Conservation (phyloP, 2,329 filamentous ascomycete species). For the Zymoseptoria crescenta region DNA sequence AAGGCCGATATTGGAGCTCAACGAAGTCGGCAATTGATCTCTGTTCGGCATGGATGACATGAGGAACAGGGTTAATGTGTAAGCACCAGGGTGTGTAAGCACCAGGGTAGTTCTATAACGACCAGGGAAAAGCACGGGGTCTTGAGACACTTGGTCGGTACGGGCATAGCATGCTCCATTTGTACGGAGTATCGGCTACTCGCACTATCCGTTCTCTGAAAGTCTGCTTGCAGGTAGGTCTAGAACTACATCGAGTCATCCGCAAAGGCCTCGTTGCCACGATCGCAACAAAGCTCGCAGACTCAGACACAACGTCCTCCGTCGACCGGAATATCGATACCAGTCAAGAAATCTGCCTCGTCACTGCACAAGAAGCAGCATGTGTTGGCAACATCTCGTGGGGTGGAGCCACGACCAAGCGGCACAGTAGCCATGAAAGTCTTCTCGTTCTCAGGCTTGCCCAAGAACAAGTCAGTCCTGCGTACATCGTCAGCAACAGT, state of each 20-base stretch:
- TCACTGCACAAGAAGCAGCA: constrained; percentile 63
- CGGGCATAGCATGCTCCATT: no score
- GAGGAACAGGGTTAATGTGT: not conserved
- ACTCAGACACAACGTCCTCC: constrained; percentile 42
- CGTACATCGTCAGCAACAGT: not conserved
- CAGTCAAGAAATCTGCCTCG: constrained; percentile 64
- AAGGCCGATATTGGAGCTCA: not conserved
- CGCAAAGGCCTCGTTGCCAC: no score
- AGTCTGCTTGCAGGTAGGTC: no score
- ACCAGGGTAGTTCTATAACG: no score
- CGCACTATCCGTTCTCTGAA: no score
- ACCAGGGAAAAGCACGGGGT: no score
- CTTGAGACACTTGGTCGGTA: no score
- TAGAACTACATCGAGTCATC: no score
- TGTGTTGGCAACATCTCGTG: constrained; percentile 62
- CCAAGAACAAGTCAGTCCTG: constrained; percentile 40
- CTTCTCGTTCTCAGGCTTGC: constrained; percentile 54
- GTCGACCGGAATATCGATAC: constrained; percentile 61
- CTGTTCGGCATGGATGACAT: not conserved
- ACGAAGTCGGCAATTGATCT: not conserved
- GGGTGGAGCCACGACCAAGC: constrained; percentile 48
- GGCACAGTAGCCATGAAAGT: constrained; percentile 49
- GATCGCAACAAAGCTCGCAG: not conserved
- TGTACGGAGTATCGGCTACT: no score
- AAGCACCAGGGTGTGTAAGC: not conserved